phyloP scores from a whole-genome alignment of 148 eudicot species.

The Silene latifolia region DNA sequence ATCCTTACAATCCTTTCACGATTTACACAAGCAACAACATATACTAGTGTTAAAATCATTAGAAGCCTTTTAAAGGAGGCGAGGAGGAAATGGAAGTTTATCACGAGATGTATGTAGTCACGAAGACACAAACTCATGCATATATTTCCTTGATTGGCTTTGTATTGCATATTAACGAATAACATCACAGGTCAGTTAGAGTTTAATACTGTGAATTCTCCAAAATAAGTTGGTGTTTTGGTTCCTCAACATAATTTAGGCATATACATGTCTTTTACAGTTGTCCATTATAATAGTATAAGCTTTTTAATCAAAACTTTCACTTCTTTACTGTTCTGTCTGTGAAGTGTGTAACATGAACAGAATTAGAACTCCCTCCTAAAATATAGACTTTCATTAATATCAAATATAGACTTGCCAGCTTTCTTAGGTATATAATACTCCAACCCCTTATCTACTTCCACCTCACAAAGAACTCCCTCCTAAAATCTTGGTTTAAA shows the following conservation, averaged over 20 bases:
- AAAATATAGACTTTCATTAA: background rate
- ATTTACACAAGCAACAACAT: background rate
- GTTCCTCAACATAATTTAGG: background rate
- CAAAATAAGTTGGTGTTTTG: background rate
- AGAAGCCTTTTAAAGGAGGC: background rate
- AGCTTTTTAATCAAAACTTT: background rate
- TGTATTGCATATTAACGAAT: background rate
- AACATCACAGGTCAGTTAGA: too few relatives aligned
- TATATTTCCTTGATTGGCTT: background rate
- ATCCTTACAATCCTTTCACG: background rate
- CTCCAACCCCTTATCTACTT: constrained; percentile 19
- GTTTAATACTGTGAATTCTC: too few relatives aligned
- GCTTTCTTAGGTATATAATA: constrained; percentile 21
- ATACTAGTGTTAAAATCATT: background rate
- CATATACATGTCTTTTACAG: constrained; percentile 1
- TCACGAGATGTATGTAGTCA: background rate
- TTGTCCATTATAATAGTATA: too few relatives aligned
- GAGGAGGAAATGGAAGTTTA: background rate
- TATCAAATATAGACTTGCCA: constrained; percentile 8
- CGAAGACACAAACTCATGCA: background rate
- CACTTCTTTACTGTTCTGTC: background rate
- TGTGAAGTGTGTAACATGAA: background rate
- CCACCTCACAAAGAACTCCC: constrained; percentile 12
- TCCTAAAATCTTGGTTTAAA: constrained; percentile 14
- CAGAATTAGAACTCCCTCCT: background rate